phyloP scores from a whole-genome alignment of 192 early-diverging fungal species.

The Rhizophlyctis rosea region DNA sequence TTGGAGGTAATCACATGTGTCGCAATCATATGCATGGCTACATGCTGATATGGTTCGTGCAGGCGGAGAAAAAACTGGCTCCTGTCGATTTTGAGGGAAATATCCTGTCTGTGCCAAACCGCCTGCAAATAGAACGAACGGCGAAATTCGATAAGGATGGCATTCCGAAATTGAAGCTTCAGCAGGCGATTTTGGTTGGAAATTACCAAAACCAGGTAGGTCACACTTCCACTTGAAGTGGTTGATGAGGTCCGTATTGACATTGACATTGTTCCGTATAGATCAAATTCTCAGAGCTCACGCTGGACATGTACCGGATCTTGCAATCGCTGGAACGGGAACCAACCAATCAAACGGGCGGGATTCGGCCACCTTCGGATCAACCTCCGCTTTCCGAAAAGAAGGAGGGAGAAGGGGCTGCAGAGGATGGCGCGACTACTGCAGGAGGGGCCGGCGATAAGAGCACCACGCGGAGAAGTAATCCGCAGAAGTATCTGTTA shows the following conservation, averaged over 20 bases:
- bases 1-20: slow-evolving; percentile 83
- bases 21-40: too few species aligned
- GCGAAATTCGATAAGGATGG: slow-evolving; percentile 60
- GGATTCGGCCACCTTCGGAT: neutral
- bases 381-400: slow-evolving; percentile 10
- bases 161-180: slow-evolving; percentile 59
- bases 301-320: slow-evolving; percentile 95
- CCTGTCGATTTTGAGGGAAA: slow-evolving; percentile 55
- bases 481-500: slow-evolving; percentile 92
- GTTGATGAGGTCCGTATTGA: too few species aligned
- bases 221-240: too few species aligned
- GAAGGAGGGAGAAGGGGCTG: neutral
- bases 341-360: slow-evolving; percentile 34
- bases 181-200: slow-evolving; percentile 95
- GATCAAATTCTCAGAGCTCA: slow-evolving; percentile 96
- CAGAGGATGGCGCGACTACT: slow-evolving; percentile 45
- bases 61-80: slow-evolving; percentile 77
- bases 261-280: slow-evolving; percentile 4
- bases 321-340: slow-evolving; percentile 88
- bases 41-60: slow-evolving; percentile 1
- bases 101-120: slow-evolving; percentile 39
- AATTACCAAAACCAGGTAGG: slow-evolving; percentile 83
- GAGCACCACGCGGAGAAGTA: slow-evolving; percentile 44
- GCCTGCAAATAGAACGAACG: slow-evolving; percentile 49
- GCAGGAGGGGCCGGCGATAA: slow-evolving; percentile 23